Evolutionary conservation across 2,329 filamentous ascomycete species (phyloP), one percentile per base, ranked within the genome.

Genomic region (Fusarium gaditjirri): DNA sequence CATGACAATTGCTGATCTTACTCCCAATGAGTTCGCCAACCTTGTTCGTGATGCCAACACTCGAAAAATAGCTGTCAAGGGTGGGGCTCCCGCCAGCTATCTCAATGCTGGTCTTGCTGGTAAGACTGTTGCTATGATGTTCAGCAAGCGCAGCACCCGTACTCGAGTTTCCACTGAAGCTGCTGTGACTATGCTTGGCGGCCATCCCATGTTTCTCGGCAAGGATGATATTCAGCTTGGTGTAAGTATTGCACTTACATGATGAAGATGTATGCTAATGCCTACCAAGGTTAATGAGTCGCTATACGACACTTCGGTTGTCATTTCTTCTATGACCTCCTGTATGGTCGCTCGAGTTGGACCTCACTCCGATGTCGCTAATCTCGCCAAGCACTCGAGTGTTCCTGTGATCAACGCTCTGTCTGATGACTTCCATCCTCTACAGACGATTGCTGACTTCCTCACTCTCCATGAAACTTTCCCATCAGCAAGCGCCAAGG

Each of bases 141-240:
- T 99, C 86, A 97, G 89, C 87, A 99, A 99, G 85, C 91, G 95
- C 75, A 97, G 93, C 77, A 99, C 96, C 17, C 90, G 96, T 67
- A 99, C 96, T 17, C 91, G 96, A 70, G 92, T 99, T 36, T 97
- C 94, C 4, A 98, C 95, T 4, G 96, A 99, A 85, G 92, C 92
- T 12, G 96, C 96, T 17, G 91, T 98, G 41, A 89, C 92, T n/a
- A 86, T 93, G 66, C 88, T 99, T 86, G 94, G 95, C 41, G 96
- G 95, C 1, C 93, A 97, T 77, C 92, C 96, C 27, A 98, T 99
- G 95, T 99, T 99, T 80, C 83, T 99, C 65, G 94, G 95, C 77
- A 96, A 95, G 80, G 92, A 97, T 61, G 96, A 99, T 80, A 99
- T 99, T 70, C 96, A 99, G 82, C 87, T 99, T 25, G 96, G 96